Conservation (phyloP, 1,284 basidiomycete genomes). For the Microbotryum silenes-acaulis region DNA sequence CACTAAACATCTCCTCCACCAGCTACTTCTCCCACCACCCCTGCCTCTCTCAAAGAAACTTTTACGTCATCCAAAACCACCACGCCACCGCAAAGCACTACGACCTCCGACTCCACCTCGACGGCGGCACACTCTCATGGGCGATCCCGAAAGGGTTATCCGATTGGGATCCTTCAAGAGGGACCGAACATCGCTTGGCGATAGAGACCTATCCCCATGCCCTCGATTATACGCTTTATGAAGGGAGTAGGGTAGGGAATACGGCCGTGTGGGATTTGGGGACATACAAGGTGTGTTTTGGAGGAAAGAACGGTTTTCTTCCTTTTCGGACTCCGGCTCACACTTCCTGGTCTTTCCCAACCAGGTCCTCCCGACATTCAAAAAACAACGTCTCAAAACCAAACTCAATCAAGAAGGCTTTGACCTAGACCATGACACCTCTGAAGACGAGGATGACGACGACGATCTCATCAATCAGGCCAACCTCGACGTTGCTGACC, state of each 20-base stretch:
- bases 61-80: constrained; percentile 23
- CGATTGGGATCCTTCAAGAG: neutral
- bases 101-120: constrained; percentile 22
- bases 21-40: too few species aligned
- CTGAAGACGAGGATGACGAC: constrained; percentile 1
- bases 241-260: constrained; percentile 1
- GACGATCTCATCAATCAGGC: neutral
- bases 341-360: neutral
- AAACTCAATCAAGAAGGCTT: neutral
- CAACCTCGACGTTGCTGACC: neutral
- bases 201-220: constrained; percentile 15
- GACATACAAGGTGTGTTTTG: constrained; percentile 5
- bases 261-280: constrained; percentile 15
- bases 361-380: neutral
- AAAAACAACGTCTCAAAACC: neutral
- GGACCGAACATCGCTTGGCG: neutral
- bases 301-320: neutral
- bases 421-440: constrained; percentile 1
- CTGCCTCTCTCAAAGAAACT: constrained; percentile 9
- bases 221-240: constrained; percentile 11
- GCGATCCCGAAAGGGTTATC: constrained; percentile 12
- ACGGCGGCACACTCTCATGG: constrained; percentile 9
- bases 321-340: too few species aligned
- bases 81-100: constrained; percentile 15
- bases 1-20: too few species aligned